Evolutionary conservation across 2,329 filamentous ascomycete genomes (phyloP), one percentile per base, ranked within the genome.

Genomic region (Microdochium bolleyi): DNA sequence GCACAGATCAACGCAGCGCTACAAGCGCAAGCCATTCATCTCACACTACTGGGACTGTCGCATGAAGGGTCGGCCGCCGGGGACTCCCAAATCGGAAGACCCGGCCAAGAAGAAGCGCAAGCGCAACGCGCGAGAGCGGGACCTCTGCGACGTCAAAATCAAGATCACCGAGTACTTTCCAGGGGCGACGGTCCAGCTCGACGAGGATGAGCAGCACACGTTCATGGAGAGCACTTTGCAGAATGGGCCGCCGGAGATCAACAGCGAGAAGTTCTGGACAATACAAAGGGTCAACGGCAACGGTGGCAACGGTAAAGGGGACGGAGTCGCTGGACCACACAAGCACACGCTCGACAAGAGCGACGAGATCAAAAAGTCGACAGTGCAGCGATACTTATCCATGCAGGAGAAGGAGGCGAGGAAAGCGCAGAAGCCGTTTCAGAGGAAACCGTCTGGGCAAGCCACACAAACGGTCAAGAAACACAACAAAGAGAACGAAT

Each of bases 31-130:
- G 61, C 84, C 86, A n/a, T 89, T 92, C 59, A 77, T 90, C 52
- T 89, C 87, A 1, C 87, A 91, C 68, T 92, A 92, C 68, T 92
- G 87, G 84, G 88, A 92, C 69, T 92, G 88, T 62, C 81, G 88
- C 32, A 78, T 92, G 62, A 92, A 92, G 69, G 88, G 88, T 24
- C 79, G 88, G 0, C 87, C 88, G 0, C 84, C 88, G 0, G 88
- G 88, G 27, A 92, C 88, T 3, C 85, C 86, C 54, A 91, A 92
- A 66, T 88, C 86, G 1, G 82, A 87, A 49, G 87, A 92, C 60
- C 88, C 88, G 0, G 84, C 83, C 65, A 91, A 90, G 73, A 91
- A 89, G 76, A 91, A 90, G 68, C 79, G 88, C 37, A 91, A 89
- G 69, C 83, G 88, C 24, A 83, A 79, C 34, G 85, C 85, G n/a